Evolutionary conservation across 208 protist species (phyloP).

Genomic region (Angomonas desouzai): DNA sequence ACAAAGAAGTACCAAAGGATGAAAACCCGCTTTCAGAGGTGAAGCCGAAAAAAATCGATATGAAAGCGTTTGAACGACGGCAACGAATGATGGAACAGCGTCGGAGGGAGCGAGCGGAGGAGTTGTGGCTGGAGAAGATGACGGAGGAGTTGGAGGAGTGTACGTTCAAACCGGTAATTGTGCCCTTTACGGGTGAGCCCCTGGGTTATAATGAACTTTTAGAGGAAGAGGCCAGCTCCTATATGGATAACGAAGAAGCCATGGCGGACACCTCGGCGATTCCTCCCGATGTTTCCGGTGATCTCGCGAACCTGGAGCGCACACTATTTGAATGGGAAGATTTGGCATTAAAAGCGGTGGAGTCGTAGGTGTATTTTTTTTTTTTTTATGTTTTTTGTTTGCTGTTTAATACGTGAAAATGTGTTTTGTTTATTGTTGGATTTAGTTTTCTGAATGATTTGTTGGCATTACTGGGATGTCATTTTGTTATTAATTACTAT

Average conservation of each 20-base stretch:
- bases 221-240: neutral
- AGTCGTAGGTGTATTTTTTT: neutral
- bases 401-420: neutral
- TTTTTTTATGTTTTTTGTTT: neutral
- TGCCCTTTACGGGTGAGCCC: neutral
- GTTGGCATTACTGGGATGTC: neutral
- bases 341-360: neutral
- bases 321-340: neutral
- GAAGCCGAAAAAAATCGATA: slow-evolving; percentile 11
- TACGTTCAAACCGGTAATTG: slow-evolving; percentile 29
- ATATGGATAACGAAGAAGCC: no score
- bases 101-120: slow-evolving; percentile 18
- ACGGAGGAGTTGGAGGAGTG: slow-evolving; percentile 31
- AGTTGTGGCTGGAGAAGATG: slow-evolving; percentile 20
- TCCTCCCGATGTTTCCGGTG: neutral
- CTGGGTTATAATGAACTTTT: neutral
- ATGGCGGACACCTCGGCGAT: neutral
- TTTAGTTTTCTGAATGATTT: no score
- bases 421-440: neutral
- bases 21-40: neutral
- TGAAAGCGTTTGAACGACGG: slow-evolving; percentile 30
- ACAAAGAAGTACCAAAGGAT: neutral
- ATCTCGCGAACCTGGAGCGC: neutral
- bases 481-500: neutral
- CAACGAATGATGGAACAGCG: slow-evolving; percentile 22